These are phyloP conservation scores for Petasospora fabianii DNA, from an alignment of 1,139 yeast species.

Conservation along the genomic window DNA sequence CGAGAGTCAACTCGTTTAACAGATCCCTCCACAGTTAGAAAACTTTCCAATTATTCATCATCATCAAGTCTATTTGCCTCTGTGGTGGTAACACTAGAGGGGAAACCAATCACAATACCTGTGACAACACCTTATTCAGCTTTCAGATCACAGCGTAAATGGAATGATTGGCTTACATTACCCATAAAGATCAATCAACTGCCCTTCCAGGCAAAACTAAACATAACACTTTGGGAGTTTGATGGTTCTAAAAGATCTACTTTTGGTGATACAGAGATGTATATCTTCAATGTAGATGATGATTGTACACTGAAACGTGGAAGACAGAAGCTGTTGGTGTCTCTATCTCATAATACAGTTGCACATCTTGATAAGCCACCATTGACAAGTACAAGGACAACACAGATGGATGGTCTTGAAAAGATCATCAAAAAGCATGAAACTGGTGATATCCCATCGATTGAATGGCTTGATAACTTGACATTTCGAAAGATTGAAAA, in stretches of 20 bases:
- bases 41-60: conserved; percentile 45
- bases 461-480: conserved; percentile 75
- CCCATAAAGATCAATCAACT: conserved; percentile 72
- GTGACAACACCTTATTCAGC: conserved; percentile 62
- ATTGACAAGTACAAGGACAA: conserved; percentile 30
- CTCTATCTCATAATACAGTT: conserved; percentile 28
- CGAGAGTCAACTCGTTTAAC: conserved; percentile 52
- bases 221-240: conserved; percentile 64
- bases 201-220: conserved; percentile 56
- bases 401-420: conserved; percentile 43
- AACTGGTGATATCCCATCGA: conserved; percentile 57
- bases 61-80: conserved; percentile 63
- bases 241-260: conserved; percentile 46
- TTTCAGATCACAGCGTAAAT: conserved; percentile 44
- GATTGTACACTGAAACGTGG: conserved; percentile 55
- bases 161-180: conserved; percentile 64
- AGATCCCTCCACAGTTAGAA: conserved; percentile 49
- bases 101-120: conserved; percentile 64
- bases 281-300: conserved; percentile 48
- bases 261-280: conserved; percentile 59
- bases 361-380: not conserved
- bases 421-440: conserved; percentile 58
- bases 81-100: conserved; percentile 56
- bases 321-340: conserved; percentile 46
- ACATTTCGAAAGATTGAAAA: conserved; percentile 57